Percentiles rank a stretch among this genome's conserved stretches.
phyloP scores from a whole-genome alignment of 345 rosid genomes.

The Clarkia xantiana region DNA sequence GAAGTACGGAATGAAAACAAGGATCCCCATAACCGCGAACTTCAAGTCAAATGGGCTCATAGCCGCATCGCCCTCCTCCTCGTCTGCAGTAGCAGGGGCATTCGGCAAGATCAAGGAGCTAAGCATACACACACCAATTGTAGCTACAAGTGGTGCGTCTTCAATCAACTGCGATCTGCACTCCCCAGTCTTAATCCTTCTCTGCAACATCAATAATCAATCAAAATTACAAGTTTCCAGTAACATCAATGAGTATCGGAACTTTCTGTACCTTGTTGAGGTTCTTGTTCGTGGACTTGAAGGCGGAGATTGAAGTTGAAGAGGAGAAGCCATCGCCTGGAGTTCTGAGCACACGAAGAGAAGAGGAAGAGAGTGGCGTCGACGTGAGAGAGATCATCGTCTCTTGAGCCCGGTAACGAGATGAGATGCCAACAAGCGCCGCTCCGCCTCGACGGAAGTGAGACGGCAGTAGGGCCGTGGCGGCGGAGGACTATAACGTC shows the following conservation, averaged over 20 bases:
- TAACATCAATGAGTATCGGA: neutral
- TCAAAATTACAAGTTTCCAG: neutral
- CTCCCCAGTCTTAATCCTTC: constrained; percentile 13
- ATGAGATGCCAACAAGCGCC: neutral
- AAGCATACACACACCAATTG: constrained; percentile 65
- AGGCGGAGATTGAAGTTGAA: neutral
- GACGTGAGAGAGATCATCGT: constrained; percentile 2
- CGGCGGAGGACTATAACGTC: neutral
- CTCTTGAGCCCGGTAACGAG: neutral
- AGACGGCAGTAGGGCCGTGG: too few relatives aligned
- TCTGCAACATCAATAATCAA: constrained; percentile 10
- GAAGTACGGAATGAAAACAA: constrained; percentile 86
- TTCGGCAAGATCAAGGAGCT: constrained; percentile 53
- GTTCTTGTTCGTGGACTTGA: neutral
- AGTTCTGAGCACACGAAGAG: neutral
- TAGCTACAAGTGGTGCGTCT: constrained; percentile 57
- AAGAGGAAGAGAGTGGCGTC: neutral
- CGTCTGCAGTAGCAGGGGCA: constrained; percentile 11
- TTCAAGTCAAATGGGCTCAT: constrained; percentile 57
- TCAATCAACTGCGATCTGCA: constrained; percentile 59
- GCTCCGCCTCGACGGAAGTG: too few relatives aligned
- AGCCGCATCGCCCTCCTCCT: constrained; percentile 31
- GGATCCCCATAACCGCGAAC: constrained; percentile 80
- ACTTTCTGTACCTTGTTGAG: neutral
- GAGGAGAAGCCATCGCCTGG: constrained; percentile 1